Base-by-base conservation (phyloP, 164 flowering plant species). In the Umbilicus rupestris region DNA sequence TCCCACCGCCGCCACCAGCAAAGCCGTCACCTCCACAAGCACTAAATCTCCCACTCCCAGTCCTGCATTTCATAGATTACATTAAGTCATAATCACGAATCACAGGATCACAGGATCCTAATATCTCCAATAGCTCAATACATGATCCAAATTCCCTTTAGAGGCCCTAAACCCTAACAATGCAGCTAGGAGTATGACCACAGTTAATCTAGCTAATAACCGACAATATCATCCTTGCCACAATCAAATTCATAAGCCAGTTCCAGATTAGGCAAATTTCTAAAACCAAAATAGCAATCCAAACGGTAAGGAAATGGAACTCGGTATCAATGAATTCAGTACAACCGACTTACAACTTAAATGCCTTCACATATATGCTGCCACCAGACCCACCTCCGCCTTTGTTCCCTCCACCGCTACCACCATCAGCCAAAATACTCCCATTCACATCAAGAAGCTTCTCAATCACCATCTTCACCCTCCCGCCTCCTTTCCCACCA, bases 361-460 rank as follows among this genome's bases (percentile, higher is more conserved):
- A 66, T 42, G 96, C 89, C 58, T 65, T 79, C 68, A 95, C 81
- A 66, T 66, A 76, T 50, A 95, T 80, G 78, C 99, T 95, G 46
- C 99, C 99, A 60, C 97, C 97, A 46, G 97, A 92, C 17, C 99
- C 99, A 44, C 99, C 99, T 41, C 99, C 99, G 7, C 99, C 99
- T 64, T 77, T 87, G 49, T 66, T 50, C 29, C 96, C 92, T 3
- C 79, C 94, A 75, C 84, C 80, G 28, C 28, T 20, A 50, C 94
- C 97, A 0, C 99, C 99, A 73, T 88, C 91, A 11, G 82, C 81
- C 73, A 78, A 50, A 37, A 81, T 2, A 42, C 55, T 69, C n/a
- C 79, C 85, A 39, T 78, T 71, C 37, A 81, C 70, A 35, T 33
- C 75, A 69, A 81, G 69, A 37, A 42, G 63, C 19, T 30, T 64